Percentiles rank a stretch among this genome's conserved stretches.
Evolutionary conservation across 345 rosid species (phyloP).

Genomic region (Citropsis articulata): DNA sequence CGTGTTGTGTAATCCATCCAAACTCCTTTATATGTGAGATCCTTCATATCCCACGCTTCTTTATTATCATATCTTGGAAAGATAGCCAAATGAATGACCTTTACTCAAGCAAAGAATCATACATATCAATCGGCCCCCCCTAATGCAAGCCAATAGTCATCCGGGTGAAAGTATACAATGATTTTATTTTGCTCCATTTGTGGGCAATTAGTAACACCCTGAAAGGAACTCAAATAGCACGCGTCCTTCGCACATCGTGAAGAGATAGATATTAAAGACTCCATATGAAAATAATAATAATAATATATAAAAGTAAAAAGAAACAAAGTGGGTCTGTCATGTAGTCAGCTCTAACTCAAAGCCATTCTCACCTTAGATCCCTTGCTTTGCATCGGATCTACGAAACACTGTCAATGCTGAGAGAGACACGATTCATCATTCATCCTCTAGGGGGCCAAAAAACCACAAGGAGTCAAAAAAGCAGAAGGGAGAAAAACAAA

Average conservation of each 20-base stretch:
- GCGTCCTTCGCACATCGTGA: neutral
- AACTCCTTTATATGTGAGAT: too few relatives aligned
- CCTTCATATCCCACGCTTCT: too few relatives aligned
- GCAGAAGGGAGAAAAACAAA: neutral
- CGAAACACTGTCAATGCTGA: conserved; percentile 26
- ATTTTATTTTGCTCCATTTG: too few relatives aligned
- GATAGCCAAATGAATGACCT: neutral
- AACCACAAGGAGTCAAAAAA: neutral
- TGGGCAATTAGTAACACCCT: too few relatives aligned
- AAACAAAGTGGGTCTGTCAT: conserved; percentile 16
- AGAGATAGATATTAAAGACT: neutral
- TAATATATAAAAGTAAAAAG: neutral
- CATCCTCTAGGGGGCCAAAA: neutral
- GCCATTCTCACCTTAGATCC: conserved; percentile 2
- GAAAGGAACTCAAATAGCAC: neutral
- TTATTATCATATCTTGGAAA: neutral
- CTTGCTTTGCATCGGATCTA: conserved; percentile 31
- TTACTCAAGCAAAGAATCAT: neutral
- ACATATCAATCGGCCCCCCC: neutral
- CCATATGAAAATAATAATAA: neutral
- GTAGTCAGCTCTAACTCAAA: conserved; percentile 8
- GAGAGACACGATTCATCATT: conserved; percentile 1
- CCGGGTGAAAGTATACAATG: neutral
- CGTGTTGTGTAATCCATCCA: too few relatives aligned
- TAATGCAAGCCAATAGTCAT: neutral